Evolutionary conservation across 208 protist genomes (phyloP), one percentile per base, ranked within the genome.

Genomic region (Phytomonas francai): DNA sequence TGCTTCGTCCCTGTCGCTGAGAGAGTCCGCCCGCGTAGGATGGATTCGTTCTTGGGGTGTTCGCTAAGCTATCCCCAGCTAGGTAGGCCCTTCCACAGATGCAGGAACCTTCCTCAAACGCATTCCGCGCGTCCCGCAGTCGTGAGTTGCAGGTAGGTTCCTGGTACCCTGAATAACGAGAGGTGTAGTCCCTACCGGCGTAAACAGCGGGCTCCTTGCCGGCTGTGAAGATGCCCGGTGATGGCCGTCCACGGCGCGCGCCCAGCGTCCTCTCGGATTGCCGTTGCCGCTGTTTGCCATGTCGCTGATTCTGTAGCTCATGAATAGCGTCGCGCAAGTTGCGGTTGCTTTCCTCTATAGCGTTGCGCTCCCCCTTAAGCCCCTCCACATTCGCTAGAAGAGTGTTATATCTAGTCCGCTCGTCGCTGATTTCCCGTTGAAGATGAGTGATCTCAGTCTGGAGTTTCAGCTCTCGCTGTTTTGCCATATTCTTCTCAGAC

Each of bases 111-210:
- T 83, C 83, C 31, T 73, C 81, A 0, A 72, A 68, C 7, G 74
- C 72, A 27, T 82, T 81, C 9, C 90, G 83, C 14, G 90, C 80
- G 63, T 93, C 90, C 30, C 90, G 85, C 59, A 92, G 77, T 27
- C 85, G 78, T n/a, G 90, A 95, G 71, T 82, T 91, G 61, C 85
- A 90, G 4, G 90, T 95, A 3, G 90, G 90, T 59, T 93, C 87
- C 27, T 79, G 77, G 76, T 93, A 95, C 28, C 19, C 19, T 51
- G 22, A 29, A 9, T 29, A 65, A 8, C 25, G 58, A 29, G 5
- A 30, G 36, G 7, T 28, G 58, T 8, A 61, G 57, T 3, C 49
- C 45, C 11, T 45, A n/a, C 4, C 9, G 62, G 1, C 36, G 16
- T 30, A 33, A 14, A 0, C 27, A 32, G 4, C 36, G 51, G 42